Percentiles rank a stretch among this genome's conserved stretches.
Evolutionary conservation across 257 asterid species (phyloP).

Genomic region (Solanum dulcamara): DNA sequence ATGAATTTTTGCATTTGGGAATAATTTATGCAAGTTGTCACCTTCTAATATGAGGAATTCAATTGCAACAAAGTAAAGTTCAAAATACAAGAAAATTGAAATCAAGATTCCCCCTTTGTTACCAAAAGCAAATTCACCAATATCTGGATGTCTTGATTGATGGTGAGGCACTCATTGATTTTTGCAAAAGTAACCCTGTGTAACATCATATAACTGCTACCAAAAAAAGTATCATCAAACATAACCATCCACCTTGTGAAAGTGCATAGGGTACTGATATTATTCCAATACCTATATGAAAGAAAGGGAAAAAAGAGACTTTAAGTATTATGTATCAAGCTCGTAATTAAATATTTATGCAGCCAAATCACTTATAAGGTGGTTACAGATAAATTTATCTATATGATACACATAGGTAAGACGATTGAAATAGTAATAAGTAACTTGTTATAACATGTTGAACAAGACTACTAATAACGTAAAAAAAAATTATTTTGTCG

Average conservation of each 20-base stretch:
- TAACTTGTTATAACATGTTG: neutral
- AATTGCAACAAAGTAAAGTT: constrained; percentile 34
- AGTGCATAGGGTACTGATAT: constrained; percentile 45
- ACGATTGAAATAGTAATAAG: neutral
- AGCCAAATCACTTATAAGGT: neutral
- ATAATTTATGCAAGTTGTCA: constrained; percentile 38
- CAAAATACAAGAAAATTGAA: constrained; percentile 32
- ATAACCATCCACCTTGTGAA: constrained; percentile 42
- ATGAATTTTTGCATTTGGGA: constrained; percentile 18
- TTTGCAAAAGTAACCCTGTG: constrained; percentile 34
- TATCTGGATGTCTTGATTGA: constrained; percentile 33
- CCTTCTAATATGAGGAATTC: constrained; percentile 51
- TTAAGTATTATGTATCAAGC: neutral
- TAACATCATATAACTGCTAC: constrained; percentile 27
- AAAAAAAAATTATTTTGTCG: too few relatives aligned
- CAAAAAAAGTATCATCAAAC: constrained; percentile 8
- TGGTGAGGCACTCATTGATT: constrained; percentile 31
- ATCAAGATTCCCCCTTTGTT: constrained; percentile 22
- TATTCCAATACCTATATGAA: constrained; percentile 32
- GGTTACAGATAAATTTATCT: neutral
- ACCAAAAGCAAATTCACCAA: constrained; percentile 37
- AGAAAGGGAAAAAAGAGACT: too few relatives aligned
- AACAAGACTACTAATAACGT: too few relatives aligned
- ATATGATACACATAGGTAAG: neutral
- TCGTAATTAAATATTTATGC: neutral